A percentile compares a stretch with the other conserved stretches of the same genome.
These are phyloP conservation scores for Hanseniaspora sp. DNA, from an alignment of 1,139 yeast genomes.

Conservation along the genomic window DNA sequence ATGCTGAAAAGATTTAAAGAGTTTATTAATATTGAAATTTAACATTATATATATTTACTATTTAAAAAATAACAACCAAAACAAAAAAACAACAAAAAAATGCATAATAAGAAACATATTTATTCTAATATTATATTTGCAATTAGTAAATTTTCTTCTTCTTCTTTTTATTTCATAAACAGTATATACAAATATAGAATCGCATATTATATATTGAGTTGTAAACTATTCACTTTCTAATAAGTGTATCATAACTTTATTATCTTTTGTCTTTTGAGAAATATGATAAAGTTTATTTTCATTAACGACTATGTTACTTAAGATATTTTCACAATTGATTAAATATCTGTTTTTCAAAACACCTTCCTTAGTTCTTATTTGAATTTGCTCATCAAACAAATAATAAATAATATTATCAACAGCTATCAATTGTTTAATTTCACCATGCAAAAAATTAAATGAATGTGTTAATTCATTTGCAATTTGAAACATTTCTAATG, in stretches of 20 bases:
- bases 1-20: conserved; percentile 72
- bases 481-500: conserved; percentile 1
- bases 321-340: not conserved
- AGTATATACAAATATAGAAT: no score
- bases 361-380: conserved; percentile 7
- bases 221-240: not conserved
- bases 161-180: no score
- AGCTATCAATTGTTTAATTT: not conserved
- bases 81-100: not conserved
- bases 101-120: no score
- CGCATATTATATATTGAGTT: no score
- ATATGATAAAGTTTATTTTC: not conserved
- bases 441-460: not conserved
- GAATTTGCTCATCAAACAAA: conserved; percentile 5
- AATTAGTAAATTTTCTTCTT: no score
- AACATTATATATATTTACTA: not conserved
- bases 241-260: not conserved
- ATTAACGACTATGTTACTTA: conserved; percentile 3
- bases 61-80: not conserved
- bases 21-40: conserved; percentile 23
- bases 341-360: not conserved
- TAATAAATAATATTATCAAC: not conserved
- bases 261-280: not conserved
- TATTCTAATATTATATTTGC: no score
- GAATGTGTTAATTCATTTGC: not conserved